phyloP scores from a whole-genome alignment of 2,329 filamentous ascomycete species.

The Didymella arachidicola region DNA sequence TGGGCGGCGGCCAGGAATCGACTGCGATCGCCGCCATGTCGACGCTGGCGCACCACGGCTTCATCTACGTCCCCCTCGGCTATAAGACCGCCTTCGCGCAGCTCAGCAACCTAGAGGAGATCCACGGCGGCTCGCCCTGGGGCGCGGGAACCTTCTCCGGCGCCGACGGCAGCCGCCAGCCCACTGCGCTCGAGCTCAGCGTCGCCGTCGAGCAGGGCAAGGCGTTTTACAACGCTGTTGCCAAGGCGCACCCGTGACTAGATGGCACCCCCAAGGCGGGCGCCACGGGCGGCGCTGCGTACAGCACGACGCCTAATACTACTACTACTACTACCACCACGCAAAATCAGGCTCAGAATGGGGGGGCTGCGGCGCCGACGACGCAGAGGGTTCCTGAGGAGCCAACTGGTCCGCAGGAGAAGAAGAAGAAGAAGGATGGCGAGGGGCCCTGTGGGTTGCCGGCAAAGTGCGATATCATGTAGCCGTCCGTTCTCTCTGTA shows the following conservation, averaged over 20 bases:
- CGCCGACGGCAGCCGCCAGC: slow-evolving; percentile 83
- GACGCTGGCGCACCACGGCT: slow-evolving; percentile 90
- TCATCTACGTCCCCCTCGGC: slow-evolving; percentile 94
- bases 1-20: slow-evolving; percentile 90
- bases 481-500: slow-evolving; percentile 4
- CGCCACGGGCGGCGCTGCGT: background rate
- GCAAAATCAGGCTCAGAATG: slow-evolving; percentile 16
- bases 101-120: slow-evolving; percentile 75
- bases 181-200: slow-evolving; percentile 75
- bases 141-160: slow-evolving; percentile 89
- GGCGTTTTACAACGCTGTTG: slow-evolving; percentile 78
- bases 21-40: slow-evolving; percentile 83
- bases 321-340: slow-evolving; percentile 8
- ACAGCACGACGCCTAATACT: slow-evolving; percentile 8
- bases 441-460: slow-evolving; percentile 81
- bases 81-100: slow-evolving; percentile 80
- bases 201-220: slow-evolving; percentile 85
- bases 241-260: slow-evolving; percentile 81
- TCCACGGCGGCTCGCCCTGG: slow-evolving; percentile 89
- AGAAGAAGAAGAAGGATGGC: slow-evolving; percentile 56
- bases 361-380: slow-evolving; percentile 26
- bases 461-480: slow-evolving; percentile 74
- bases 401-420: slow-evolving; percentile 38
- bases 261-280: slow-evolving; percentile 59
- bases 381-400: slow-evolving; percentile 21